phyloP scores from a whole-genome alignment of 1,139 yeast genomes.

The Scheffersomyces lignicola region DNA sequence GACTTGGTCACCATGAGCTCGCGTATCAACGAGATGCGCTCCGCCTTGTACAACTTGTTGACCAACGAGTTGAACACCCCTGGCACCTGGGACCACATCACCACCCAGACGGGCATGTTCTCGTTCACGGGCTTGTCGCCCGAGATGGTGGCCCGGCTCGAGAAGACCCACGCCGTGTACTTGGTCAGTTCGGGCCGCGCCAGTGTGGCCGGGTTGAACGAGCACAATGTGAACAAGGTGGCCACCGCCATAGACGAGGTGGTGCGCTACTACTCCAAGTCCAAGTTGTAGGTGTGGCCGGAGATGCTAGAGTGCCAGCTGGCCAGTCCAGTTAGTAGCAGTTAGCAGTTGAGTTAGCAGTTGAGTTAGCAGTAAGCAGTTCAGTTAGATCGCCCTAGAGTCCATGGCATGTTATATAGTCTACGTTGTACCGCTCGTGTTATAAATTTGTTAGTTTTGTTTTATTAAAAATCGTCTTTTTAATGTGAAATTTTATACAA shows the following conservation, averaged over 20 bases:
- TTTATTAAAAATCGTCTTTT: too few species aligned
- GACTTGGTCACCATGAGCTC: slow-evolving; percentile 89
- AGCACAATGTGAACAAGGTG: slow-evolving; percentile 72
- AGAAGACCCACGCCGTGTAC: slow-evolving; percentile 75
- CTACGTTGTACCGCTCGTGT: too few species aligned
- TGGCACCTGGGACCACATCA: slow-evolving; percentile 92
- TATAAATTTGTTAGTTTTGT: too few species aligned
- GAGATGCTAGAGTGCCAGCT: too few species aligned
- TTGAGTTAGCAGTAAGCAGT: too few species aligned
- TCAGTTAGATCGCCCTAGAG: too few species aligned
- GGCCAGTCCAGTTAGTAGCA: too few species aligned
- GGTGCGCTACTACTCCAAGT: slow-evolving; percentile 39
- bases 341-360: too few species aligned
- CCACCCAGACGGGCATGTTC: slow-evolving; percentile 93
- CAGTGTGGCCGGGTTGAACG: slow-evolving; percentile 90
- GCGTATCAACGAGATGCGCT: slow-evolving; percentile 79
- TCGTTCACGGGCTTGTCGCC: slow-evolving; percentile 85
- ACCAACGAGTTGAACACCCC: slow-evolving; percentile 68
- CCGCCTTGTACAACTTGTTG: slow-evolving; percentile 59
- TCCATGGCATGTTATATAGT: too few species aligned
- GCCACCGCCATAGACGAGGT: slow-evolving; percentile 85
- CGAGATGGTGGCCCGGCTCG: slow-evolving; percentile 79
- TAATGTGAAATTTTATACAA: too few species aligned
- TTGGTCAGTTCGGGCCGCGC: slow-evolving; percentile 86
- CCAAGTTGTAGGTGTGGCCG: slow-evolving; percentile 10